These are phyloP conservation scores for Basidioascus undulatus DNA, from an alignment of 768 basidiomycete species.

Conservation along the genomic window DNA sequence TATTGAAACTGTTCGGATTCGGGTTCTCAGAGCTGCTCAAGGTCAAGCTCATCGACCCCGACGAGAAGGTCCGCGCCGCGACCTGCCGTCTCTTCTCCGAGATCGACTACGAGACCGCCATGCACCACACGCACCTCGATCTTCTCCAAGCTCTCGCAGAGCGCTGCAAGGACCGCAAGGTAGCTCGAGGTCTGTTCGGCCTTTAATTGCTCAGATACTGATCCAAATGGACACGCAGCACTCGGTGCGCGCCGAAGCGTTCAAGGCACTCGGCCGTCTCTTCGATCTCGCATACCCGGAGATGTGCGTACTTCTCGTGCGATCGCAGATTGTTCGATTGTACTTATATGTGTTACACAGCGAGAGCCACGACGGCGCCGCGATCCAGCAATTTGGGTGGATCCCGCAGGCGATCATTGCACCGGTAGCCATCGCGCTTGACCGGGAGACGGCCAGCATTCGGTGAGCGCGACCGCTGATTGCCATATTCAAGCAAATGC, in stretches of 20 bases:
- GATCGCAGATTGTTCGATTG: neutral
- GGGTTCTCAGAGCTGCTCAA: slow-evolving; percentile 30
- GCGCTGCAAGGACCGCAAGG: slow-evolving; percentile 69
- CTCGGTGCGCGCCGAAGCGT: slow-evolving; percentile 32
- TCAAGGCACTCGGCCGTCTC: slow-evolving; percentile 47
- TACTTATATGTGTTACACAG: slow-evolving; percentile 21
- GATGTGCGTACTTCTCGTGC: slow-evolving; percentile 35
- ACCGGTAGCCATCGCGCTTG: too few species aligned
- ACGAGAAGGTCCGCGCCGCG: slow-evolving; percentile 71
- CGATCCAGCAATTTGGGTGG: slow-evolving; percentile 68
- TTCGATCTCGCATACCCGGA: slow-evolving; percentile 66
- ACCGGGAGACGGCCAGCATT: too few species aligned
- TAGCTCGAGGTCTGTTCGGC: slow-evolving; percentile 15
- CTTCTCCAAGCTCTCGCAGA: slow-evolving; percentile 41
- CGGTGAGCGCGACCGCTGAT: too few species aligned
- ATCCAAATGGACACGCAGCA: slow-evolving; percentile 10
- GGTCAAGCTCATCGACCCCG: slow-evolving; percentile 54
- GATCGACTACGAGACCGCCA: slow-evolving; percentile 70
- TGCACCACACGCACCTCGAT: slow-evolving; percentile 47
- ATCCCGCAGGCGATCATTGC: slow-evolving; percentile 62
- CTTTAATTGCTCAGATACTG: neutral
- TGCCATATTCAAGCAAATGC: too few species aligned
- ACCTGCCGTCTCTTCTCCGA: slow-evolving; percentile 57
- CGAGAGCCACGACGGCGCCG: slow-evolving; percentile 49
- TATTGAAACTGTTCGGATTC: neutral